phyloP scores from a whole-genome alignment of 129 eudicot species.

The Saposhnikovia divaricata region DNA sequence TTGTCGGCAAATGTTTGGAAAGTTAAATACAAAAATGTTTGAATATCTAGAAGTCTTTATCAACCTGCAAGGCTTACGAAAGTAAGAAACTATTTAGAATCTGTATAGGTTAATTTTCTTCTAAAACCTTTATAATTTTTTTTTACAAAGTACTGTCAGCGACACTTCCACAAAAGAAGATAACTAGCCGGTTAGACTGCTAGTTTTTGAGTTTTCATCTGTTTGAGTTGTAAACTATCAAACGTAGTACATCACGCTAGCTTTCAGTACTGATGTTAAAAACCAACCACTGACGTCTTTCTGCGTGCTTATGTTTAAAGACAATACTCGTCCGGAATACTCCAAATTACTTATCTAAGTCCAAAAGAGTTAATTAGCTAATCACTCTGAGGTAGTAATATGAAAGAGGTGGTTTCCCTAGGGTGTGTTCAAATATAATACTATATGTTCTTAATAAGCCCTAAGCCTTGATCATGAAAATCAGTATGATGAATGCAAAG shows the following conservation, averaged over 20 bases:
- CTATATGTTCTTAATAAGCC: no score
- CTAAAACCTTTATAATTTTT: neutral
- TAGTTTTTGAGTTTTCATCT: neutral
- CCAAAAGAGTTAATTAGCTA: no score
- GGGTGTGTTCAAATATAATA: no score
- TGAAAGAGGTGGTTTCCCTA: no score
- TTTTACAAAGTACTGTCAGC: neutral
- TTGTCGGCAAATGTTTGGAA: neutral
- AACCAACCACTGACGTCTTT: neutral
- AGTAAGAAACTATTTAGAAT: no score
- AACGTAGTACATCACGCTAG: neutral
- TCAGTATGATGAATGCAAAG: no score
- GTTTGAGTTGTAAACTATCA: neutral
- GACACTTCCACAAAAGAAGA: neutral
- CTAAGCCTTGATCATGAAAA: no score
- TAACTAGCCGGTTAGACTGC: neutral
- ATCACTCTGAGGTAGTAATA: no score
- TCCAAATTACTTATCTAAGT: no score
- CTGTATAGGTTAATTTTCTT: no score
- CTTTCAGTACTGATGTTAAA: neutral
- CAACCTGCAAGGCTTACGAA: neutral
- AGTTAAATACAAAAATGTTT: neutral
- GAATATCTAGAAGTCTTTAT: no score
- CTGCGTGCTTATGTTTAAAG: neutral
- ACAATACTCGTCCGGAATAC: neutral